Base-by-base conservation (phyloP, 768 basidiomycete genomes). In the Panus rudis region DNA sequence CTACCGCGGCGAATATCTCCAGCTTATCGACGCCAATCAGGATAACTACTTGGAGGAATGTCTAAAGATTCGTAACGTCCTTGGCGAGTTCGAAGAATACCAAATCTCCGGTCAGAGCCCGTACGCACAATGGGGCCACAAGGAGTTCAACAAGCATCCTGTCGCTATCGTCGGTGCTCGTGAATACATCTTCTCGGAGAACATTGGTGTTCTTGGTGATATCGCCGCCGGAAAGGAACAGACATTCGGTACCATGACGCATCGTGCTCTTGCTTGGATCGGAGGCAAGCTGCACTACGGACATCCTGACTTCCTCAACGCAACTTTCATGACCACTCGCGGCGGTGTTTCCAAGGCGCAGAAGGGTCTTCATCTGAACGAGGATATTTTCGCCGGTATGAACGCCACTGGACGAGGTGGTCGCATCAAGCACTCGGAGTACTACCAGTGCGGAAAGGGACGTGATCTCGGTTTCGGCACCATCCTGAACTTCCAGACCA, bases 301-400 rank as follows among this genome's bases (percentile, higher is more conserved):
- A 43, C 96, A 98, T 66, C 96, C 96, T 6, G 96, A 99, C 80
- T 98, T 99, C 77, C 73, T 99, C 47, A 96, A 96, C 61, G 94
- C 86, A 31, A 82, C 87, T 23, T 99, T 96, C 71, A 98, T 99
- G 96, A 90, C 77, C 52, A 99, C 96, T 8, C 90, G 96, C 42
- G 96, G 96, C 34, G 96, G 96, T 51, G 93, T 99, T 23, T 97
- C 93, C 39, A 99, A 99, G 65, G 96, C 96, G 20, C 96, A 99
- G 66, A 99, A 99, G 63, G 96, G 96, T 44, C 68, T 99, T 31
- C 96, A 99, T 63, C 69, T 99, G 50, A 98, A 98, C 69, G 96
- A 99, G 65, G 96, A 99, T 79, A 99, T 99, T 51, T 99, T 92
- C 61, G 96, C 96, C 37, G 96, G 96, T 55, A 99, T 99, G 94